These are phyloP conservation scores for Ogataea saltuana DNA, from an alignment of 805 yeast genomes.

Conservation along the genomic window DNA sequence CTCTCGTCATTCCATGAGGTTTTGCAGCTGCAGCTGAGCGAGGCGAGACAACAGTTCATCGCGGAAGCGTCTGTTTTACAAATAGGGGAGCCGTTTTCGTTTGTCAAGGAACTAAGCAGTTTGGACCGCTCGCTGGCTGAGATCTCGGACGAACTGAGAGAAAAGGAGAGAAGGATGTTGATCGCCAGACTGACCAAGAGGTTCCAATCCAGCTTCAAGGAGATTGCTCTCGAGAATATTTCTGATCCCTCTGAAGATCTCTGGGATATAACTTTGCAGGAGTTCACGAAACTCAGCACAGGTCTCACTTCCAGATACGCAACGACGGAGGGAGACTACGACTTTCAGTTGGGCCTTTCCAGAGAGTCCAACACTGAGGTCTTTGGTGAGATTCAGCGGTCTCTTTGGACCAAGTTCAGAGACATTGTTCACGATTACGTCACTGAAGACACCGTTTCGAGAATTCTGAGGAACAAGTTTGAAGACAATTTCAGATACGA, in stretches of 20 bases:
- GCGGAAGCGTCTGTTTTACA: conserved; percentile 37
- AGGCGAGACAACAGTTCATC: conserved; percentile 30
- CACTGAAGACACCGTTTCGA: conserved; percentile 63
- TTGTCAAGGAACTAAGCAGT: conserved; percentile 36
- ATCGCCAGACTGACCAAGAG: conserved; percentile 47
- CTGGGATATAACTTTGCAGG: conserved; percentile 60
- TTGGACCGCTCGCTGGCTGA: conserved; percentile 35
- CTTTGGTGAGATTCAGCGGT: conserved; percentile 44
- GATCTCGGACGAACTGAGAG: conserved; percentile 34
- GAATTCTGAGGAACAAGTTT: conserved; percentile 72
- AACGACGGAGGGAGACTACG: conserved; percentile 37
- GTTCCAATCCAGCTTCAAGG: conserved; percentile 48
- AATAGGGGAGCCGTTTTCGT: conserved; percentile 35
- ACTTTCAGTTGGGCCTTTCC: conserved; percentile 66
- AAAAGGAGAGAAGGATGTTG: conserved; percentile 44
- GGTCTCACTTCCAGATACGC: conserved; percentile 34
- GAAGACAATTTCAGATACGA: conserved; percentile 85
- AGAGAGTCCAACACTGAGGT: conserved; percentile 44
- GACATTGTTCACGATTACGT: conserved; percentile 60
- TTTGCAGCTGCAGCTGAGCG: conserved; percentile 22
- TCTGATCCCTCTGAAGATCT: conserved; percentile 49
- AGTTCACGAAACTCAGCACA: conserved; percentile 42
- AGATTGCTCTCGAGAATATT: conserved; percentile 49
- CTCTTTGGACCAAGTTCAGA: conserved; percentile 68
- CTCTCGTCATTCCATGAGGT: conserved; percentile 27